phyloP scores from a whole-genome alignment of 306 rosid species.

The Betula pendula region DNA sequence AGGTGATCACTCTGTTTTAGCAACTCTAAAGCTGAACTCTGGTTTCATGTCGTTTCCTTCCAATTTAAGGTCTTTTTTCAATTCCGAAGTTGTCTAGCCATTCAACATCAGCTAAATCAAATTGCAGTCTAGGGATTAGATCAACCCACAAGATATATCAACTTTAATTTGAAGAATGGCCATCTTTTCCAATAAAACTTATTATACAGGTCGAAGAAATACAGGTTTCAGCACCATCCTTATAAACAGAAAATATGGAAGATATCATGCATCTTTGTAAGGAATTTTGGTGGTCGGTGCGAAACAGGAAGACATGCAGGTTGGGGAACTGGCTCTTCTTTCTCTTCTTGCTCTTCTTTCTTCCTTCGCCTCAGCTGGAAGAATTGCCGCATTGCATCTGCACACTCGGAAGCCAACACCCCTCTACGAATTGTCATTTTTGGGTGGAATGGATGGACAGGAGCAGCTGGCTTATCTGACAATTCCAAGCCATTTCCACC shows the following conservation, averaged over 20 bases:
- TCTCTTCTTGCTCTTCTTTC: slow-evolving; percentile 56
- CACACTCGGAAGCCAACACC: slow-evolving; percentile 70
- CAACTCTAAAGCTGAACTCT: neutral
- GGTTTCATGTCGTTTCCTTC: too few species aligned
- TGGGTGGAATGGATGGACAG: slow-evolving; percentile 95
- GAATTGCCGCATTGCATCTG: slow-evolving; percentile 89
- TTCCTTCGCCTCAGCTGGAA: slow-evolving; percentile 77
- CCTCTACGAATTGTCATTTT: slow-evolving; percentile 75
- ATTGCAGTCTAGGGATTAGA: neutral
- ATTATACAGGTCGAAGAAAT: slow-evolving; percentile 20
- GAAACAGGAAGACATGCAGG: slow-evolving; percentile 36
- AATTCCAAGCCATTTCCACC: slow-evolving; percentile 44
- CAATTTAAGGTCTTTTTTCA: neutral
- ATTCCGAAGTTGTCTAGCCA: neutral
- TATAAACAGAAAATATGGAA: slow-evolving; percentile 81
- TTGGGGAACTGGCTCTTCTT: slow-evolving; percentile 35
- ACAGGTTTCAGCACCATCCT: neutral
- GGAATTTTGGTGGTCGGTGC: slow-evolving; percentile 62
- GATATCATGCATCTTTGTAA: slow-evolving; percentile 67
- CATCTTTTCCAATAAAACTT: neutral
- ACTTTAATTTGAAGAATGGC: neutral
- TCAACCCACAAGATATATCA: neutral
- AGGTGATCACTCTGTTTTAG: neutral
- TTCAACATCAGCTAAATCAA: neutral
- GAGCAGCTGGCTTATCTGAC: slow-evolving; percentile 61